A percentile compares a stretch with the other conserved stretches of the same genome.
These are phyloP conservation scores for Melanomma pulvis-pyrius DNA, from an alignment of 495 filamentous ascomycete genomes.

Conservation along the genomic window DNA sequence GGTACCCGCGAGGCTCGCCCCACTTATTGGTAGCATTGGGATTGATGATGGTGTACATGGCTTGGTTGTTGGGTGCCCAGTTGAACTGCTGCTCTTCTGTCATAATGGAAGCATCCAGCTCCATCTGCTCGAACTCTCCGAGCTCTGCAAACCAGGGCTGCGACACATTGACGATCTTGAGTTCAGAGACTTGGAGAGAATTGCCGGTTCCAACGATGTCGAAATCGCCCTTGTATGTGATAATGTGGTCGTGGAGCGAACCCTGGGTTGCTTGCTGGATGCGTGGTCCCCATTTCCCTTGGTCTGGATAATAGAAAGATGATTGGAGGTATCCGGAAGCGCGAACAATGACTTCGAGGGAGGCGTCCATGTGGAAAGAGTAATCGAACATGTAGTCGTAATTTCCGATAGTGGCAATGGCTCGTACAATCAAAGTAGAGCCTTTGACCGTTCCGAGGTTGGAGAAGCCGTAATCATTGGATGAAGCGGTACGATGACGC, in stretches of 20 bases:
- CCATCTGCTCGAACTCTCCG: slow-evolving; percentile 15
- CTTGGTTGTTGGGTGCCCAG: slow-evolving; percentile 32
- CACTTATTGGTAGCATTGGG: slow-evolving; percentile 23
- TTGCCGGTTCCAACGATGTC: slow-evolving; percentile 27
- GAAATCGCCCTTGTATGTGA: slow-evolving; percentile 36
- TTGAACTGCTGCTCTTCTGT: slow-evolving; percentile 29
- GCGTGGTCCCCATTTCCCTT: slow-evolving; percentile 26
- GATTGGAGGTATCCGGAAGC: slow-evolving; percentile 32
- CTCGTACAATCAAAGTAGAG: slow-evolving; percentile 13
- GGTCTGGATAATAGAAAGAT: slow-evolving; percentile 25
- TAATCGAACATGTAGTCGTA: slow-evolving; percentile 38
- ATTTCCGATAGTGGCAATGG: slow-evolving; percentile 34
- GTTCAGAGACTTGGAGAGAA: slow-evolving; percentile 21
- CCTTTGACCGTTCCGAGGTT: slow-evolving; percentile 31
- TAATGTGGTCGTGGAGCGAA: slow-evolving; percentile 29
- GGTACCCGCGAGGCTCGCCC: slow-evolving; percentile 34
- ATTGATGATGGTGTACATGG: slow-evolving; percentile 34
- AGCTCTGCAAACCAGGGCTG: slow-evolving; percentile 29
- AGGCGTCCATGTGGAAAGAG: slow-evolving; percentile 33
- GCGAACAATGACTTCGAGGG: slow-evolving; percentile 26
- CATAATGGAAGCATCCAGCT: slow-evolving; percentile 16
- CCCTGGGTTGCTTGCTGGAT: slow-evolving; percentile 28
- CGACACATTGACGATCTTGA: slow-evolving; percentile 18
- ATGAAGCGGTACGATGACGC: slow-evolving; percentile 16
- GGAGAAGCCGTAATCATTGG: slow-evolving; percentile 23